Percentiles rank a stretch among this genome's conserved stretches.
Conservation (phyloP, 2,329 filamentous ascomycete genomes). For the Fusarium sp. region DNA sequence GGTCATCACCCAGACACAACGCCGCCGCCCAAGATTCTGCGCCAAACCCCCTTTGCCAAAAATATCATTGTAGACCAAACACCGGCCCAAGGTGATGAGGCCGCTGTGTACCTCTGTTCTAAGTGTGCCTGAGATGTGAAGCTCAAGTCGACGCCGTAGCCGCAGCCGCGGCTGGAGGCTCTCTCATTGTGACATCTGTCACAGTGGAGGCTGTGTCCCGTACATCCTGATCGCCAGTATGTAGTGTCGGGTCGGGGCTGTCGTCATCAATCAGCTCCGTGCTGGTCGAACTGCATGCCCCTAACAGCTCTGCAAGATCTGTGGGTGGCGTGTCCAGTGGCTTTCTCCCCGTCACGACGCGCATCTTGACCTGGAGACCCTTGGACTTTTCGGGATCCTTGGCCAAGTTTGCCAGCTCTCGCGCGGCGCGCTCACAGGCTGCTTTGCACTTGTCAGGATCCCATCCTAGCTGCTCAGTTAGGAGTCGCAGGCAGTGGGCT, state of each 20-base stretch:
- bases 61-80: constrained; percentile 1
- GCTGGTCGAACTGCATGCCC: constrained; percentile 28
- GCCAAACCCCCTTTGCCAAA: constrained; percentile 31
- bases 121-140: not conserved
- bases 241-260: constrained; percentile 40
- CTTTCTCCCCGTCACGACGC: constrained; percentile 62
- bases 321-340: constrained; percentile 49
- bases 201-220: not conserved
- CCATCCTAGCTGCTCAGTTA: constrained; percentile 66
- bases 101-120: constrained; percentile 13
- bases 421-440: constrained; percentile 58
- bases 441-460: constrained; percentile 59
- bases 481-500: constrained; percentile 58
- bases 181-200: not conserved
- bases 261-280: constrained; percentile 32
- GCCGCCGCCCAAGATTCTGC: constrained; percentile 34
- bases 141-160: constrained; percentile 7
- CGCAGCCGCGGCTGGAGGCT: constrained; percentile 1
- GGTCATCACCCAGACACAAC: constrained; percentile 35
- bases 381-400: constrained; percentile 56
- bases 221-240: constrained; percentile 28
- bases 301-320: constrained; percentile 29
- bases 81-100: not conserved
- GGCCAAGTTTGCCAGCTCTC: constrained; percentile 61
- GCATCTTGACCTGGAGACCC: constrained; percentile 58